Base-by-base conservation (phyloP, 495 filamentous ascomycete species). In the Astrothelium macrocarpum region DNA sequence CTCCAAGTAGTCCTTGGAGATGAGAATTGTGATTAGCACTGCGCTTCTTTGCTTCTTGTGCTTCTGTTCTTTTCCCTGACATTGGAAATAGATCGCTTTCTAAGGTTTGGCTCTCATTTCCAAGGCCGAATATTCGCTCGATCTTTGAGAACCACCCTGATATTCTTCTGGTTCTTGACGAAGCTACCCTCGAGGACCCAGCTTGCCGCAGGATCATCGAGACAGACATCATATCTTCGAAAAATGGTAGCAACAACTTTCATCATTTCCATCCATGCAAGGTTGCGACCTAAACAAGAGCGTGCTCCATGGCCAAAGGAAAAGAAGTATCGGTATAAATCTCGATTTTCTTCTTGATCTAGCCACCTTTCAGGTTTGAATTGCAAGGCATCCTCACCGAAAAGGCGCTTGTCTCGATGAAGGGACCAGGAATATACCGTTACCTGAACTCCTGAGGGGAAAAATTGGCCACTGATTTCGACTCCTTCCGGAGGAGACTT, bases 401-500 rank as follows among this genome's bases (percentile, higher is more conserved):
- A 72, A 46, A 72, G 61, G 1, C 46, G 42, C 36, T 32, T 63
- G 28, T 68, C 63, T 31, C 62, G 61, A 20, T 72, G 68, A 4
- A 70, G 31, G 1, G 68, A 63, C 64, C 64, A 68, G 0, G 70
- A 62, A 39, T 70, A 64, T 32, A 66, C 63, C 39, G 63, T 64
- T n/a, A 72, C 68, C 16, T 63, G 32, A 0, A 68, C 70, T 12
- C 65, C 65, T 1, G 60, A 46, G 1, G 65, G 65, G 53, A 82
- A 77, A 61, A 71, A 75, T 5, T 64, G 65, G 0, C 75, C 76
- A 28, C 62, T 63, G 12, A 81, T 70, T 18, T 72, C 63, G 0
- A 71, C 71, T 0, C 80, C 78, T 0, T 74, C 78, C 16, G 65
- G 66, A 0, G 79, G 79, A 16, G 81, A 76, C 0, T 72, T 73